Evolutionary conservation across 768 basidiomycete species (phyloP), one percentile per base, ranked within the genome.

Genomic region (Boletus rufocinnamomeus): DNA sequence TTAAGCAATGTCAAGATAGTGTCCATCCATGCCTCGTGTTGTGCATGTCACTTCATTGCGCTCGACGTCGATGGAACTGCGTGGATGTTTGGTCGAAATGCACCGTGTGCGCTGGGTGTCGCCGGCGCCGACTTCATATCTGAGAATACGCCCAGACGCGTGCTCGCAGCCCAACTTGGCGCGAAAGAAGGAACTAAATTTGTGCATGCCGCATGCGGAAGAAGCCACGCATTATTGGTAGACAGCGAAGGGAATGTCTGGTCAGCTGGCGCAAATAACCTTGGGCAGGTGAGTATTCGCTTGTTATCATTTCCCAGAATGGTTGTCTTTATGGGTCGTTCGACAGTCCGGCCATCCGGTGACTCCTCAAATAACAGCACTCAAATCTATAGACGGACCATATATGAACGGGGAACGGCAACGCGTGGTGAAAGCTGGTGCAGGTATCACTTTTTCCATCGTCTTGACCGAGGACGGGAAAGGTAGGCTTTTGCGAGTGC

Each of bases 1-100:
- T 78, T 98, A 34, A 81, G 84, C 70, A 95, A 95, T 71, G 80
- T 95, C 74, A 84, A 87, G 69, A 79, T 82, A 11, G 74, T 78
- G 23, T 89, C 88, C 9, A 74, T 95, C 52, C 87, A 95, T 71
- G 81, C 90, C 11, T 88, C 89, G 2, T 91, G 89, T 64, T 81
- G 77, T 11, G 84, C 84, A 8, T 93, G 89, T 68, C 91, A 94
- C 69, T 87, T 83, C 64, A 84, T 94, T 43, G 85, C 79, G 16
- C 71, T 95, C 61, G 90, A 91, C 75, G 64, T 81, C 25, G 81
- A 87, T 52, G 94, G 93, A 8, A 80, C 83, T 40, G 96, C 94
- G 10, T 95, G 93, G 87, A 73, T 98, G 65, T 92, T 95, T 69
- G 96, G 96, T 8, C 85, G 93, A 53, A 93, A 93, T 73, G 84